Base-by-base conservation (phyloP, 352 stramenopile species). In the Globisporangium megalacanthum region DNA sequence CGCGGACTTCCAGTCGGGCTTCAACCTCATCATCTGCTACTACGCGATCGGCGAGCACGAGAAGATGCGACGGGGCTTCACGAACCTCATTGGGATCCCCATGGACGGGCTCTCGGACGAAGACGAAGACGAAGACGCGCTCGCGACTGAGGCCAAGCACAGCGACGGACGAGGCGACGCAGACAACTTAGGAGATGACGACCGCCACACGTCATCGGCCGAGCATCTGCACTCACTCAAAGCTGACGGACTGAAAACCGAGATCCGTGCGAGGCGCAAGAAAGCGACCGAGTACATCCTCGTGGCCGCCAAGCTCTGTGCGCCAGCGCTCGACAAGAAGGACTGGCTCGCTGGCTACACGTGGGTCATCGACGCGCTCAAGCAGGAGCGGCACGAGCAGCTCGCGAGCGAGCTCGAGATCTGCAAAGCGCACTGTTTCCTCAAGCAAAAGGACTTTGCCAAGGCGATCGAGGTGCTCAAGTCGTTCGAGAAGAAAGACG, bases 21-120 rank as follows among this genome's bases (percentile, higher is more conserved):
- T 98, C 68, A 98, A 99, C 64, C 79, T 99, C 49, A 86, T 99
- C 33, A 82, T 99, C 54, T 99, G 96, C 68, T 98, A 98, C 68
- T 98, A 98, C 55, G 95, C 95, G 3, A 87, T 98, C 49, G 96
- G 95, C 29, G 92, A 99, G 68, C 77, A 93, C 39, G 89, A 97
- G 49, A 97, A 94, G 49, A 97, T 98, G 88, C 90, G 93, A 33
- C 79, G 85, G 15, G 81, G 82, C 3, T 99, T 98, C 69, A 86
- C 85, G 8, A 95, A 89, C 58, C 75, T 98, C 33, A 87, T 98
- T 49, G 78, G 74, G 9, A 95, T 98, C 52, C 85, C 87, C 15
- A 95, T 98, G 75, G 86, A 96, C 48, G 72, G 75, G 5, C 59
- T 93, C 57, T 85, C 71, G 6, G 87, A 94, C 10, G 86, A 97